Percentiles rank a stretch among this genome's conserved stretches.
phyloP scores from a whole-genome alignment of 2,329 filamentous ascomycete species.

The Neonectria coccinea region DNA sequence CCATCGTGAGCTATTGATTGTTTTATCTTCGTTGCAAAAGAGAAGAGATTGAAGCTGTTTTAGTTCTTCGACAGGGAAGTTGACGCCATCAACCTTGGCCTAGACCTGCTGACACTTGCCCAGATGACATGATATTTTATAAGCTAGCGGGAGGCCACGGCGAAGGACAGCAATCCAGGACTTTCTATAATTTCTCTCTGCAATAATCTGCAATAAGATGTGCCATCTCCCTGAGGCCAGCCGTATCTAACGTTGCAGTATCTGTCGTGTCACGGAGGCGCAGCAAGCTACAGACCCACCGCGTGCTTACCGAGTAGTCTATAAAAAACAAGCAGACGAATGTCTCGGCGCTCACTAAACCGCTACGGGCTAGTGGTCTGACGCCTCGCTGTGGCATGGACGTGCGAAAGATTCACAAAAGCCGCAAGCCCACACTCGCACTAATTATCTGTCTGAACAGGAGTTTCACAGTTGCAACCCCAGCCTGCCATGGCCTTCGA shows the following conservation, averaged over 20 bases:
- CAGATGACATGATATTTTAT: neutral
- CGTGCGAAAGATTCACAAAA: neutral
- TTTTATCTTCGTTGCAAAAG: too few species aligned
- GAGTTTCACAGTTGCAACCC: neutral
- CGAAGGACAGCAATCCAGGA: neutral
- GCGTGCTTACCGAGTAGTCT: neutral
- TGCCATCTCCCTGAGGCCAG: slow-evolving; percentile 68
- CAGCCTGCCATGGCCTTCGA: slow-evolving; percentile 16
- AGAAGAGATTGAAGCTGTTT: neutral
- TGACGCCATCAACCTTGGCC: slow-evolving; percentile 51
- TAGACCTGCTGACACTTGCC: slow-evolving; percentile 68
- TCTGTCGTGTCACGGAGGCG: neutral
- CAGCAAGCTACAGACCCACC: neutral
- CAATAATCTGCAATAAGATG: neutral
- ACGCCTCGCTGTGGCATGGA: neutral
- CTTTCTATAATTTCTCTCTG: too few species aligned
- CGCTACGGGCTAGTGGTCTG: neutral
- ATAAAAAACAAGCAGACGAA: neutral
- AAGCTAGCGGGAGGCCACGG: too few species aligned
- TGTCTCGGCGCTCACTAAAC: neutral
- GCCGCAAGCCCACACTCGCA: neutral
- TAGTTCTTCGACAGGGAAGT: slow-evolving; percentile 5
- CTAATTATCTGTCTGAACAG: neutral
- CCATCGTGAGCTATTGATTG: too few species aligned
- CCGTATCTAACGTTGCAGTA: neutral